Evolutionary conservation across 257 asterid species (phyloP).

Genomic region (Voacanga thouarsii): DNA sequence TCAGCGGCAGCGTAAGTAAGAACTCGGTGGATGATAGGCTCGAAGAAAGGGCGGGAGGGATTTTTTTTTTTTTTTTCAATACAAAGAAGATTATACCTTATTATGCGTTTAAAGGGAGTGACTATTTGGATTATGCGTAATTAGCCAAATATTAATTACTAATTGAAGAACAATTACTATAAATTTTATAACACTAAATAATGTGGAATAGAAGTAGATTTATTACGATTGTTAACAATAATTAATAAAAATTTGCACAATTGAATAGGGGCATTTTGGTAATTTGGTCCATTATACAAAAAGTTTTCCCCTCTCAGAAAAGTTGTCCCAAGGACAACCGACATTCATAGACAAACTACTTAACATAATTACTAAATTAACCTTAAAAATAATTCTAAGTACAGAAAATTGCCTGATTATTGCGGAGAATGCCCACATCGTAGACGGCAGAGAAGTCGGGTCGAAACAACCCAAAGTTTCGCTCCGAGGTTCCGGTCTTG

Average conservation of each 20-base stretch:
- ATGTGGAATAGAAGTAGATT: too few species aligned
- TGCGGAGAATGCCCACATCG: conserved; percentile 36
- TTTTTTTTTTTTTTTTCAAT: too few species aligned
- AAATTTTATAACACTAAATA: too few species aligned
- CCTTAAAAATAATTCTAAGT: not conserved
- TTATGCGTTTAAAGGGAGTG: too few species aligned
- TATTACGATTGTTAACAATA: too few species aligned
- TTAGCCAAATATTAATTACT: too few species aligned
- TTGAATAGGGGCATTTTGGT: not conserved
- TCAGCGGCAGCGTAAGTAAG: not conserved
- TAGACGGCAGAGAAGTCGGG: conserved; percentile 47
- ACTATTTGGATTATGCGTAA: too few species aligned
- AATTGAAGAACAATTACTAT: too few species aligned
- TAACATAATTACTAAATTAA: not conserved
- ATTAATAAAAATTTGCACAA: too few species aligned
- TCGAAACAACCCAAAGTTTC: conserved; percentile 43
- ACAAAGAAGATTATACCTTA: too few species aligned
- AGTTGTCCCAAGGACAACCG: not conserved
- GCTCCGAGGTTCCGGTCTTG: conserved; percentile 35
- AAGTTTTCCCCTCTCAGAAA: not conserved
- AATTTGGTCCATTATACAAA: not conserved
- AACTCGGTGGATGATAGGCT: not conserved
- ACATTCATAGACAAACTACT: too few species aligned
- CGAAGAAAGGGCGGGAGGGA: too few species aligned
- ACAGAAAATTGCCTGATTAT: conserved; percentile 19